phyloP scores from a whole-genome alignment of 805 yeast genomes.

The Saccharomycopsis fibuligera region DNA sequence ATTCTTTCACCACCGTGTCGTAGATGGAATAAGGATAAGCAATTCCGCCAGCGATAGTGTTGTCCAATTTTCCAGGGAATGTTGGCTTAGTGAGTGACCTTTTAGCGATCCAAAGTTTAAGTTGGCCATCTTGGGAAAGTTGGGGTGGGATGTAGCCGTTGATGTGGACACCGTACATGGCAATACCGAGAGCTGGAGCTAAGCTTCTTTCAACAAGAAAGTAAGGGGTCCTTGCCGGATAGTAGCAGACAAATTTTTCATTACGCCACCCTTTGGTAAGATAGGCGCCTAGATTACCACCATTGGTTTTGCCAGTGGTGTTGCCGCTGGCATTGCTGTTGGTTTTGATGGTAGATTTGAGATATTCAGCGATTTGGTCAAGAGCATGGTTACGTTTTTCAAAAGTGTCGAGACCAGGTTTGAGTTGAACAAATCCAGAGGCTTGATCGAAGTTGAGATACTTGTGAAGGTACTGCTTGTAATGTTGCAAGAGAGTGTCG shows the following conservation, averaged over 20 bases:
- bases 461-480: conserved; percentile 12
- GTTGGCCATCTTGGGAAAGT: conserved; percentile 32
- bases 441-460: conserved; percentile 26
- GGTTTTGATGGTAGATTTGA: conserved; percentile 33
- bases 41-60: conserved; percentile 92
- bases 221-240: conserved; percentile 50
- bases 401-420: conserved; percentile 29
- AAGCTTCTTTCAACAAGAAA: conserved; percentile 73
- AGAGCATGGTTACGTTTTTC: conserved; percentile 38
- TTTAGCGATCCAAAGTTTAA: conserved; percentile 78
- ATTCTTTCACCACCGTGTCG: conserved; percentile 81
- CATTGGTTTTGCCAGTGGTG: conserved; percentile 36
- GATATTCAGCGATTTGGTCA: conserved; percentile 34
- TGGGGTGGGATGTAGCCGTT: conserved; percentile 63
- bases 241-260: conserved; percentile 72
- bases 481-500: conserved; percentile 21
- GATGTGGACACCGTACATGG: conserved; percentile 85
- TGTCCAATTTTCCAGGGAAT: conserved; percentile 86
- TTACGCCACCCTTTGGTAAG: conserved; percentile 78
- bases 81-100: conserved; percentile 76
- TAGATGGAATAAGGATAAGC: conserved; percentile 70
- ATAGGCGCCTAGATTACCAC: too few species aligned
- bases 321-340: conserved; percentile 31
- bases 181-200: conserved; percentile 75
- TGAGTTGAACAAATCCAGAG: conserved; percentile 28